These are phyloP conservation scores for Biscutella laevigata DNA, from an alignment of 441 rosid species.

Conservation along the genomic window DNA sequence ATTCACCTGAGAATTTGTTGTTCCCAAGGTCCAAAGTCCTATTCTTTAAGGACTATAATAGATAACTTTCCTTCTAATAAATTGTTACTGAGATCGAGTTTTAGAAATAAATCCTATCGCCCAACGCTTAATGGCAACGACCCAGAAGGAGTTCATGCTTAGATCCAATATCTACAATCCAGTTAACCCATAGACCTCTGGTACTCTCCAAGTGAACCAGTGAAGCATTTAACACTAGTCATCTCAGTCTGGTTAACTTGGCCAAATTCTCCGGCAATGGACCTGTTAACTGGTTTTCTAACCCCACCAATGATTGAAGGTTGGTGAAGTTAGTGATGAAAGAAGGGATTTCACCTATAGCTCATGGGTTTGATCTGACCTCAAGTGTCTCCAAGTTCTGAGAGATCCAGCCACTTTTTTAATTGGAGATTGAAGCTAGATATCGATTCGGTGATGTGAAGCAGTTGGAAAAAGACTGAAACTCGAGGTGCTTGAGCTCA, in stretches of 20 bases:
- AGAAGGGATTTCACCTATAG: constrained; percentile 53
- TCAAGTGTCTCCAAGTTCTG: constrained; percentile 55
- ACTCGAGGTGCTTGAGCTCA: constrained; percentile 63
- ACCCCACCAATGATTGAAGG: constrained; percentile 64
- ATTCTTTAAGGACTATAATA: constrained; percentile 41
- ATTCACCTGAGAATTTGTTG: constrained; percentile 62
- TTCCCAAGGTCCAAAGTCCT: constrained; percentile 63
- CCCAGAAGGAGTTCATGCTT: constrained; percentile 66
- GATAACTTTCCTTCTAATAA: constrained; percentile 50
- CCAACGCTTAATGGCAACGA: constrained; percentile 46
- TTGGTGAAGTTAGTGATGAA: constrained; percentile 41
- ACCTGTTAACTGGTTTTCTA: constrained; percentile 61
- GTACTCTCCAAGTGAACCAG: constrained; percentile 54
- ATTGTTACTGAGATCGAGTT: constrained; percentile 81
- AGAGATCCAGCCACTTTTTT: constrained; percentile 48
- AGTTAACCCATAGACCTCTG: constrained; percentile 41
- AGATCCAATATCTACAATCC: constrained; percentile 67
- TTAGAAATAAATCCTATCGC: constrained; percentile 49
- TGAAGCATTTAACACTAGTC: too few species aligned
- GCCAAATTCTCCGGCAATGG: constrained; percentile 40
- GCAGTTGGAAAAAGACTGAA: constrained; percentile 60
- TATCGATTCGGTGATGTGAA: constrained; percentile 40
- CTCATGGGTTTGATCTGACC: constrained; percentile 72
- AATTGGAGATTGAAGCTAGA: constrained; percentile 33
- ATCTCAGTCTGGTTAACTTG: constrained; percentile 43